These are phyloP conservation scores for Diaporthe aspalathi DNA, from an alignment of 2,329 filamentous ascomycete species.

Conservation along the genomic window DNA sequence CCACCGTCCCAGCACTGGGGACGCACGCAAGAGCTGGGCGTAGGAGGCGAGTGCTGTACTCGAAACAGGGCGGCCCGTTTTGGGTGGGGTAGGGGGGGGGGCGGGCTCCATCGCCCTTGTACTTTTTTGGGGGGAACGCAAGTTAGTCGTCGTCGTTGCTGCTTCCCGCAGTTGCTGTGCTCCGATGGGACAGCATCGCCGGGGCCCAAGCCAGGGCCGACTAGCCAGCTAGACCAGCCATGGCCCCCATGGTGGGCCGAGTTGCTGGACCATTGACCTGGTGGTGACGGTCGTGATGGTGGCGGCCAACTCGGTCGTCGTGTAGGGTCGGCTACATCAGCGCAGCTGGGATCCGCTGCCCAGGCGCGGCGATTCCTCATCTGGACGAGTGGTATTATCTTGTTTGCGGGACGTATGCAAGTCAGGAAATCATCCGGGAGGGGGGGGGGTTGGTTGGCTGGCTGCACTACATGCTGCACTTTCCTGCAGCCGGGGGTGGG, in stretches of 20 bases:
- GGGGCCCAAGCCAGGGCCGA: background rate
- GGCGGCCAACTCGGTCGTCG: background rate
- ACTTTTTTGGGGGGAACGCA: background rate
- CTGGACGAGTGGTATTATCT: conserved; percentile 15
- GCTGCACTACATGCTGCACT: conserved; percentile 6
- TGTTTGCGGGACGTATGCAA: conserved; percentile 35
- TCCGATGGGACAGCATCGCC: conserved; percentile 25
- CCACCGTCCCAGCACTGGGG: conserved; percentile 13
- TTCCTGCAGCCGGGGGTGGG: background rate
- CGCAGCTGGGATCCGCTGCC: conserved; percentile 1
- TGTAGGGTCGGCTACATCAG: conserved; percentile 15
- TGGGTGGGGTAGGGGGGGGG: too few species aligned
- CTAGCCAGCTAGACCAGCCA: background rate
- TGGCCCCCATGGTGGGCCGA: background rate
- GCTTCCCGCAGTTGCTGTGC: background rate
- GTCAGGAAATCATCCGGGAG: conserved; percentile 22
- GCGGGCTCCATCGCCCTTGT: conserved; percentile 13
- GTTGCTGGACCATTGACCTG: too few species aligned
- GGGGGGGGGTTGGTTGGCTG: background rate
- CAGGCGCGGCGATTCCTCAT: background rate
- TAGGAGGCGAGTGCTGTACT: conserved; percentile 33
- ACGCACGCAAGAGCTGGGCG: conserved; percentile 26
- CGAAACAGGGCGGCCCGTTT: conserved; percentile 34
- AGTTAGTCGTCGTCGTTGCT: background rate
- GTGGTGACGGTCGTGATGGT: background rate